These are phyloP conservation scores for Pseudopithomyces maydicus DNA, from an alignment of 2,329 filamentous ascomycete species.

Conservation along the genomic window DNA sequence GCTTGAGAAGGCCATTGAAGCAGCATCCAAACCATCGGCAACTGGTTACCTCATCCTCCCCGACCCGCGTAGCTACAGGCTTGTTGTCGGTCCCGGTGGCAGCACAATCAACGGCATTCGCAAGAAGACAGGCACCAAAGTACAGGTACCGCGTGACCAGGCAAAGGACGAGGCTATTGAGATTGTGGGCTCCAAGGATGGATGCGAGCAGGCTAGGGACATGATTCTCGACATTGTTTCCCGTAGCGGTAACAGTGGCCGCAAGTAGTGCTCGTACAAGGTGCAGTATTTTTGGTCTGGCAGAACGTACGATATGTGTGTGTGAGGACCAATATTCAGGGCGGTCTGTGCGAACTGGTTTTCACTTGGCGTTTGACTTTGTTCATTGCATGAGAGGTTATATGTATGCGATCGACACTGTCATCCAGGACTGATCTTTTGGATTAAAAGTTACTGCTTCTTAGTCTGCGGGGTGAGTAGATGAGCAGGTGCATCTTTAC, in stretches of 20 bases:
- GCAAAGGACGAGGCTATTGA: constrained; percentile 81
- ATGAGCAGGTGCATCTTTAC: too few relatives aligned
- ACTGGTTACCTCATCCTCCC: constrained; percentile 89
- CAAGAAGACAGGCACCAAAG: constrained; percentile 89
- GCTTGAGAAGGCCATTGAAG: constrained; percentile 74
- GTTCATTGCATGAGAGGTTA: too few relatives aligned
- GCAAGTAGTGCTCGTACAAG: constrained; percentile 7
- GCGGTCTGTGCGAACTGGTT: not conserved
- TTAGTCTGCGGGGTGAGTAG: too few relatives aligned
- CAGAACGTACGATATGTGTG: constrained; percentile 4
- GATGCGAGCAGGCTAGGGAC: constrained; percentile 84
- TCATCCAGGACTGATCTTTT: too few relatives aligned
- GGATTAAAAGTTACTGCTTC: too few relatives aligned
- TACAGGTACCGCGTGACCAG: constrained; percentile 88
- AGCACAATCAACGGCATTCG: constrained; percentile 92
- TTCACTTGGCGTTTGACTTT: not conserved
- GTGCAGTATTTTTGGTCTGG: not conserved
- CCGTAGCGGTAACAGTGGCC: constrained; percentile 32
- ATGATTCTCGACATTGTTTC: constrained; percentile 82
- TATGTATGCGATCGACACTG: too few relatives aligned
- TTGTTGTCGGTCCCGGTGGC: constrained; percentile 86
- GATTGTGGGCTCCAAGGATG: constrained; percentile 78
- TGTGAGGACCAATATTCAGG: not conserved
- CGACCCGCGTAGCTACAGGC: constrained; percentile 84
- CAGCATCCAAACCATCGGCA: constrained; percentile 70